Evolutionary conservation across 768 basidiomycete genomes (phyloP).

Genomic region (Fomitopsis serialis): DNA sequence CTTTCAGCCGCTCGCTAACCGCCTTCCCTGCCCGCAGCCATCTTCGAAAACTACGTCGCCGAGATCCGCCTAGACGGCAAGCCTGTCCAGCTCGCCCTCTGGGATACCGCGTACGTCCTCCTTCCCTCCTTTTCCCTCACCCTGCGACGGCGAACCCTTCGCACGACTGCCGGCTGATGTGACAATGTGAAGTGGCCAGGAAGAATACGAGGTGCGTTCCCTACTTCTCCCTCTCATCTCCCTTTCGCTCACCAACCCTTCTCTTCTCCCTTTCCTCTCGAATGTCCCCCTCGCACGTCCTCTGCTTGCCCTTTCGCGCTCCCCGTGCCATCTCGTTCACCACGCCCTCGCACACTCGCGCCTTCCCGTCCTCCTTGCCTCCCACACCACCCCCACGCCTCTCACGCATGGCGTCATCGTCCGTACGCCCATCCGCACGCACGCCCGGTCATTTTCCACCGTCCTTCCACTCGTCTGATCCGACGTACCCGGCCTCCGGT

Average conservation of each 20-base stretch:
- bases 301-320: not conserved
- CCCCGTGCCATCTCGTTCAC: not conserved
- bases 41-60: constrained; percentile 98
- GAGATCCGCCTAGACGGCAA: constrained; percentile 98
- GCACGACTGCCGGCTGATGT: not conserved
- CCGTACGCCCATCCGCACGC: too few relatives aligned
- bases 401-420: too few relatives aligned
- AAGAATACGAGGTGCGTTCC: constrained; percentile 85
- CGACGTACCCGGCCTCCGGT: not conserved
- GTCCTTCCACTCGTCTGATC: too few relatives aligned
- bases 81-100: constrained; percentile 92
- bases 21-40: constrained; percentile 45
- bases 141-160: not conserved
- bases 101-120: constrained; percentile 89
- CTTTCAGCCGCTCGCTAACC: not conserved
- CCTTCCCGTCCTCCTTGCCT: not conserved
- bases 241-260: not conserved
- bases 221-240: not conserved
- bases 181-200: constrained; percentile 69
- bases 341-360: not conserved
- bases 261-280: not conserved
- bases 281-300: not conserved
- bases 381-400: too few relatives aligned
- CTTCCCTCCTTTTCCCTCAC: not conserved
- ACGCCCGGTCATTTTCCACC: not conserved